phyloP scores from a whole-genome alignment of 768 basidiomycete species.

The Lentinus tigrinus region DNA sequence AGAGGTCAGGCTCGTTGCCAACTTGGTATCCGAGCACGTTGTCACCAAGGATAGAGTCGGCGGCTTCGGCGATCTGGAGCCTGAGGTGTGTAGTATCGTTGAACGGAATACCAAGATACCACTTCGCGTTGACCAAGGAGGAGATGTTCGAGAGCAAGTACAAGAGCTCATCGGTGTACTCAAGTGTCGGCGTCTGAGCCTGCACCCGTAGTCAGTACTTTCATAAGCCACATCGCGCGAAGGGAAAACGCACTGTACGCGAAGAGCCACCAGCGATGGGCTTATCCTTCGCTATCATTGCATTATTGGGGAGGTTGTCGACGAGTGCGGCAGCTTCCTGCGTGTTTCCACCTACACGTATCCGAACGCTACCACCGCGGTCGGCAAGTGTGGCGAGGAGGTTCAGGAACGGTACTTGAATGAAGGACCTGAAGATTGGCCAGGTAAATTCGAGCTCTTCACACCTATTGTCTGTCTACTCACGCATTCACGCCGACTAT shows the following conservation, averaged over 20 bases:
- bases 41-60: slow-evolving; percentile 61
- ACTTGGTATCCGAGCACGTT: slow-evolving; percentile 67
- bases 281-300: slow-evolving; percentile 50
- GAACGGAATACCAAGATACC: slow-evolving; percentile 72
- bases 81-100: slow-evolving; percentile 58
- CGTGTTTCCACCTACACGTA: slow-evolving; percentile 81
- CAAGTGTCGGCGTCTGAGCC: slow-evolving; percentile 68
- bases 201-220: slow-evolving; percentile 31
- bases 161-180: slow-evolving; percentile 65
- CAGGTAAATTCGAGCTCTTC: background rate
- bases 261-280: slow-evolving; percentile 1
- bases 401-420: slow-evolving; percentile 73
- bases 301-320: slow-evolving; percentile 44
- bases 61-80: slow-evolving; percentile 53
- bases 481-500: slow-evolving; percentile 59
- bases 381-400: slow-evolving; percentile 69
- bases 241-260: background rate
- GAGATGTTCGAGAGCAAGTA: slow-evolving; percentile 64
- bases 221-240: background rate
- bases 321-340: slow-evolving; percentile 65
- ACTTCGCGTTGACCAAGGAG: slow-evolving; percentile 54
- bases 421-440: slow-evolving; percentile 38
- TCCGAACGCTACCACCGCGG: slow-evolving; percentile 57
- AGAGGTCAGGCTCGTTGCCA: slow-evolving; percentile 82
- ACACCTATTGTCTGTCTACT: slow-evolving; percentile 14